Percentiles rank a stretch among this genome's conserved stretches.
Conservation (phyloP, 2,329 filamentous ascomycete genomes). For the Exophiala phaeomuriformis region DNA sequence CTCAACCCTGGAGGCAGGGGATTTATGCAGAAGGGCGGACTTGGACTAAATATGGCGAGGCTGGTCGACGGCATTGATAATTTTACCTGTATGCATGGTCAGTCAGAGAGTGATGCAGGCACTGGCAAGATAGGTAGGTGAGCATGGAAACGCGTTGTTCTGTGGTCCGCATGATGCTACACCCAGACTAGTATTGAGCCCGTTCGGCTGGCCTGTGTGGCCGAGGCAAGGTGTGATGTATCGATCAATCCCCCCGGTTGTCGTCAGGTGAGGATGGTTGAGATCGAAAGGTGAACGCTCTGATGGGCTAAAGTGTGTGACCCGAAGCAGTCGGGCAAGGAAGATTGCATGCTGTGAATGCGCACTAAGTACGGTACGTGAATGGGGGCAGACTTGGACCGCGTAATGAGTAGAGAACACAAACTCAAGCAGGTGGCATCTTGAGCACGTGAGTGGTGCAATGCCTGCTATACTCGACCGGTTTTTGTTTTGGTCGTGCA, state of each 20-base stretch:
- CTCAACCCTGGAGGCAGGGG: neutral
- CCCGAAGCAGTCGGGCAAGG: conserved; percentile 1
- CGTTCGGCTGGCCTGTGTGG: conserved; percentile 1
- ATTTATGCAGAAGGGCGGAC: neutral
- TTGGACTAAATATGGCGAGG: neutral
- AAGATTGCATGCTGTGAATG: neutral
- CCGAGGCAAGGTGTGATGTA: conserved; percentile 1
- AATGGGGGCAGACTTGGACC: neutral
- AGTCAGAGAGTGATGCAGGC: neutral
- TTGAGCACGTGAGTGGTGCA: no score
- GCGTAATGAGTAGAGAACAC: neutral
- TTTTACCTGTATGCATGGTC: neutral
- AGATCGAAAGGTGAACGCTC: conserved; percentile 14
- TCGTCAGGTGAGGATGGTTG: conserved; percentile 7
- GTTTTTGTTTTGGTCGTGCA: neutral
- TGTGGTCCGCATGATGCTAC: neutral
- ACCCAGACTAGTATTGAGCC: neutral
- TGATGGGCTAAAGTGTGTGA: conserved; percentile 12
- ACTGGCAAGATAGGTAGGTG: no score
- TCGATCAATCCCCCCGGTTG: conserved; percentile 2
- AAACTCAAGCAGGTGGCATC: no score
- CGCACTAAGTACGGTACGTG: neutral
- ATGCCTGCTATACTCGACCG: neutral
- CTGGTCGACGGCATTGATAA: neutral
- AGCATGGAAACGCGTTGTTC: no score